These are phyloP conservation scores for Penicillium samsonianum DNA, from an alignment of 495 filamentous ascomycete species.

Conservation along the genomic window DNA sequence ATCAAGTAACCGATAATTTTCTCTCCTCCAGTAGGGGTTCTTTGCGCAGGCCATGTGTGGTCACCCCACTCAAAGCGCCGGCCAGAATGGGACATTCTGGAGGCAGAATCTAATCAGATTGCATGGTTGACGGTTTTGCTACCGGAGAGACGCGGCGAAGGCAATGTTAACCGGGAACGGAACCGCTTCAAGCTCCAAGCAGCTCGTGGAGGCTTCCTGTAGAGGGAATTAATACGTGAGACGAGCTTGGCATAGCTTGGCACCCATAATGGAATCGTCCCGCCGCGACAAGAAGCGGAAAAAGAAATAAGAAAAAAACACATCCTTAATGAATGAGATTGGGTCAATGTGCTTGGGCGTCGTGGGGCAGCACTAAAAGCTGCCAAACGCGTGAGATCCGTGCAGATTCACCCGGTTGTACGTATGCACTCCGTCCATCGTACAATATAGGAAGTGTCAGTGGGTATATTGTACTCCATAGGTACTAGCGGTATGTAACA, in stretches of 20 bases:
- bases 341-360: background rate
- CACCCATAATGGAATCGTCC: background rate
- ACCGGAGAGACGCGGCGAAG: background rate
- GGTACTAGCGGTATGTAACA: background rate
- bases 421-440: background rate
- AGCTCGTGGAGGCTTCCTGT: slow-evolving; percentile 4
- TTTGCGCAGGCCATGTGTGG: background rate
- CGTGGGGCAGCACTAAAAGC: background rate
- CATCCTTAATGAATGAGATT: background rate
- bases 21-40: background rate
- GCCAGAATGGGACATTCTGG: slow-evolving; percentile 1
- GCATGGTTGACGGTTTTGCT: background rate
- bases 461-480: background rate
- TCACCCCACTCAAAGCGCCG: background rate
- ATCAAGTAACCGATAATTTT: background rate
- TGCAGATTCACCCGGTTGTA: background rate
- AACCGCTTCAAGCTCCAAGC: background rate
- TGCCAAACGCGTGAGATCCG: background rate
- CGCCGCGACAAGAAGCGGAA: slow-evolving; percentile 11
- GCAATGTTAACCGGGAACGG: background rate
- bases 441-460: background rate
- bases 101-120: slow-evolving; percentile 11
- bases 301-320: background rate
- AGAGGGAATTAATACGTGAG: background rate
- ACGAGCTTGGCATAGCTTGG: slow-evolving; percentile 11